Evolutionary conservation across 345 rosid species (phyloP).

Genomic region (Streptanthus diversifolius): DNA sequence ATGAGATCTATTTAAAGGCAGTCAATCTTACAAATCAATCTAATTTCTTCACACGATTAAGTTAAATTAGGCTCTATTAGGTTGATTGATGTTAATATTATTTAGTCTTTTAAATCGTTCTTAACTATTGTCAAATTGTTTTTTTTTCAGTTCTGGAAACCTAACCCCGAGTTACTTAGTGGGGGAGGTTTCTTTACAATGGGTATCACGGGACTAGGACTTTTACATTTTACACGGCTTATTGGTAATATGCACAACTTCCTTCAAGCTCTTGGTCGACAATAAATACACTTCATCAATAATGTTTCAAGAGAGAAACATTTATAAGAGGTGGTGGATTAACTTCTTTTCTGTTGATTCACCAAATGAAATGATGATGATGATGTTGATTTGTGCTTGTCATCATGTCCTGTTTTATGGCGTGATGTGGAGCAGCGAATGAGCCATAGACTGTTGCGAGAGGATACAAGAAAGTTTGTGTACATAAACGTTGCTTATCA

Average conservation of each 20-base stretch:
- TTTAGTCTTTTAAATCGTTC: too few species aligned
- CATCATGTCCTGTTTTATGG: slow-evolving; percentile 35
- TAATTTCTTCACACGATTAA: slow-evolving; percentile 52
- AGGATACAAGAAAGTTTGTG: slow-evolving; percentile 53
- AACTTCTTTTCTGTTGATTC: too few species aligned
- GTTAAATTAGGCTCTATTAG: slow-evolving; percentile 31
- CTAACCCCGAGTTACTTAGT: slow-evolving; percentile 73
- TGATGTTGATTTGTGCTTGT: too few species aligned
- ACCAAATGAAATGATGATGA: too few species aligned
- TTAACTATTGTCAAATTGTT: not conserved
- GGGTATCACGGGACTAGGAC: slow-evolving; percentile 76
- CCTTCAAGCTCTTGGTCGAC: slow-evolving; percentile 77
- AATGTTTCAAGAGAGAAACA: too few species aligned
- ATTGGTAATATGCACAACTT: slow-evolving; percentile 97
- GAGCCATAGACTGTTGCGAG: slow-evolving; percentile 82
- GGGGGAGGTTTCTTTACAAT: slow-evolving; percentile 86
- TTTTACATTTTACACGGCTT: slow-evolving; percentile 84
- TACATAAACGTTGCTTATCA: not conserved
- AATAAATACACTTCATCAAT: slow-evolving; percentile 54
- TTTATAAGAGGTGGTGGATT: too few species aligned
- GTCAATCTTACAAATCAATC: slow-evolving; percentile 50
- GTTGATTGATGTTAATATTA: too few species aligned
- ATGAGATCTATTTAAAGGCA: slow-evolving; percentile 56
- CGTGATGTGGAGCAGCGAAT: slow-evolving; percentile 97
- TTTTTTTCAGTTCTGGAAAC: slow-evolving; percentile 57